Conservation (phyloP, 208 protist species). For the Leishmania gerbilli region DNA sequence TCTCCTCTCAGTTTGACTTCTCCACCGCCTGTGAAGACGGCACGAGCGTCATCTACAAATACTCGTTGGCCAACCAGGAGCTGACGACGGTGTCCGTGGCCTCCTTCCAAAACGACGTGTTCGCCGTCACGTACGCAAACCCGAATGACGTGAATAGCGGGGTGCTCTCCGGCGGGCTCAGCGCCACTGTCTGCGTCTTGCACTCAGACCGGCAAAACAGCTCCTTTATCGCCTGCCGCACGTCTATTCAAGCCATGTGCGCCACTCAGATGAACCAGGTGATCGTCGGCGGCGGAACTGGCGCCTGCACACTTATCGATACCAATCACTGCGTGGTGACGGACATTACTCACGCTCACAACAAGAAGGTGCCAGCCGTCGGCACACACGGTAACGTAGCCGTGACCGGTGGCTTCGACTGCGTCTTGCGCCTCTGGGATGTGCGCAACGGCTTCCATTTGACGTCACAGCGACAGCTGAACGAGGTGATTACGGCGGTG, state of each 20-base stretch:
- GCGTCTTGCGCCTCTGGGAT: constrained; percentile 82
- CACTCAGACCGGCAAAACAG: constrained; percentile 88
- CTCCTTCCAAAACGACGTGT: constrained; percentile 89
- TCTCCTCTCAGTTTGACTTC: constrained; percentile 85
- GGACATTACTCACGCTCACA: constrained; percentile 74
- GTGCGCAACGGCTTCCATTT: constrained; percentile 69
- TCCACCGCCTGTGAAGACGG: constrained; percentile 87
- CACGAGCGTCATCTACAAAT: constrained; percentile 88
- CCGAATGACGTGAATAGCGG: constrained; percentile 68
- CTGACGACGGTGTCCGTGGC: constrained; percentile 80
- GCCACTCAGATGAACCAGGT: constrained; percentile 64
- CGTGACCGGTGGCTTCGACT: constrained; percentile 85
- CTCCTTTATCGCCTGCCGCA: constrained; percentile 82
- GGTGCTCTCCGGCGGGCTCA: constrained; percentile 85
- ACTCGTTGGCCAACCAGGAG: constrained; percentile 78
- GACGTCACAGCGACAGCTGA: constrained; percentile 53
- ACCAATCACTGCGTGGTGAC: constrained; percentile 58
- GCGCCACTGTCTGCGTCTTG: constrained; percentile 84
- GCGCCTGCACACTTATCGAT: constrained; percentile 80
- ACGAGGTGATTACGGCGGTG: constrained; percentile 82
- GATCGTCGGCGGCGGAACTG: constrained; percentile 85
- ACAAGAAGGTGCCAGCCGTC: constrained; percentile 86
- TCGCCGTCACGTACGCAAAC: constrained; percentile 85
- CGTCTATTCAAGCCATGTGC: constrained; percentile 88
- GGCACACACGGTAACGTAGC: constrained; percentile 60